Percentiles rank a stretch among this genome's conserved stretches.
Evolutionary conservation across 768 basidiomycete species (phyloP).

Genomic region (Phanerodontia chrysosporium): DNA sequence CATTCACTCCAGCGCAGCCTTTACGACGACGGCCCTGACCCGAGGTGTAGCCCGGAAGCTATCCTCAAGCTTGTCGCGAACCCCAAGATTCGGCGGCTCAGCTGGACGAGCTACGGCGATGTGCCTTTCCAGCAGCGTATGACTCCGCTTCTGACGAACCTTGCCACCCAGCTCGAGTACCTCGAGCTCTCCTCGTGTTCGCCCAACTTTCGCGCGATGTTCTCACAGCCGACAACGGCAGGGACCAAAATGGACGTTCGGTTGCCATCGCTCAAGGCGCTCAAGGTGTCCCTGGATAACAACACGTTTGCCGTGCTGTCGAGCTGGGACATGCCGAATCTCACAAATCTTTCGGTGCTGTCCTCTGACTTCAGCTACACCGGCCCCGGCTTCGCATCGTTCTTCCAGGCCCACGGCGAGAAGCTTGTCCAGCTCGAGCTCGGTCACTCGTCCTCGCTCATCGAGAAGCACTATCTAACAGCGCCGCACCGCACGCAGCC

Average conservation of each 20-base stretch:
- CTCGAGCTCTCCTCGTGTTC: constrained; percentile 63
- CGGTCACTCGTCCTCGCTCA: constrained; percentile 63
- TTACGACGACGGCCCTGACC: constrained; percentile 40
- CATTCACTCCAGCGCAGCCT: constrained; percentile 57
- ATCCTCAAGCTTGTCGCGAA: constrained; percentile 57
- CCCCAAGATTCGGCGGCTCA: constrained; percentile 54
- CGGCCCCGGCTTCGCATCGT: constrained; percentile 57
- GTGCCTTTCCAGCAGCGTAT: constrained; percentile 51
- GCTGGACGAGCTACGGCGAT: constrained; percentile 73
- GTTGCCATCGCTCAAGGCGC: constrained; percentile 61
- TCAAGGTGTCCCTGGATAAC: constrained; percentile 70
- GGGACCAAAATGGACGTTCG: constrained; percentile 29
- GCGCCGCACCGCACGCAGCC: constrained; percentile 28
- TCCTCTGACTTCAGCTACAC: constrained; percentile 70
- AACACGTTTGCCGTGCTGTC: constrained; percentile 65
- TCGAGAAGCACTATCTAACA: constrained; percentile 65
- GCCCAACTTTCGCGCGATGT: constrained; percentile 37
- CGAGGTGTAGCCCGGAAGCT: constrained; percentile 47
- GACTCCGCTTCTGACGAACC: constrained; percentile 47
- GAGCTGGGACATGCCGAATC: constrained; percentile 59
- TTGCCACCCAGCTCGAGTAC: constrained; percentile 55
- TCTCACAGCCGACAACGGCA: constrained; percentile 11
- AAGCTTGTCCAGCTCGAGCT: constrained; percentile 65
- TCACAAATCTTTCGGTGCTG: constrained; percentile 63
- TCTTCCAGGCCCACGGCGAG: constrained; percentile 63